phyloP scores from a whole-genome alignment of 352 stramenopile genomes.

The Phytophthora ramorum region DNA sequence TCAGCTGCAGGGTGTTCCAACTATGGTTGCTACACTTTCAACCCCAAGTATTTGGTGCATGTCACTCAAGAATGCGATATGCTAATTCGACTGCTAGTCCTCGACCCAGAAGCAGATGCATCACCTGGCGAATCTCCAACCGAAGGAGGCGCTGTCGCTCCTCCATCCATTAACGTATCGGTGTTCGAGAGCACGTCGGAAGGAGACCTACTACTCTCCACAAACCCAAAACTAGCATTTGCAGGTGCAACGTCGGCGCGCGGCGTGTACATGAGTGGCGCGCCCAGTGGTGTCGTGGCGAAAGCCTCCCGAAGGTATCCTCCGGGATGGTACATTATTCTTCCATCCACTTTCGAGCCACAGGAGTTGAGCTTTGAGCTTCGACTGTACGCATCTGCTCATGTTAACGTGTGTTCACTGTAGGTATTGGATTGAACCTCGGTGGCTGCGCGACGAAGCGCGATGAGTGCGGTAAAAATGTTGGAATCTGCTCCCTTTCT shows the following conservation, averaged over 20 bases:
- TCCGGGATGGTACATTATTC: slow-evolving; percentile 69
- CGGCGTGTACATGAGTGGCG: slow-evolving; percentile 64
- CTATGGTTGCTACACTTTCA: slow-evolving; percentile 86
- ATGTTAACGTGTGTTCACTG: slow-evolving; percentile 45
- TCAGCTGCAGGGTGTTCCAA: slow-evolving; percentile 77
- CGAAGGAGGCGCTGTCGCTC: background rate
- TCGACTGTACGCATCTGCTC: slow-evolving; percentile 55
- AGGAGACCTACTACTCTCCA: slow-evolving; percentile 66
- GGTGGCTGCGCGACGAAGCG: background rate
- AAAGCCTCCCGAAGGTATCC: slow-evolving; percentile 40
- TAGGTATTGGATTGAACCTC: slow-evolving; percentile 12
- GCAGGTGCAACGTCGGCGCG: slow-evolving; percentile 57
- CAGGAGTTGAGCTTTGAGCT: slow-evolving; percentile 64
- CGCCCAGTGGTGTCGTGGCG: slow-evolving; percentile 61
- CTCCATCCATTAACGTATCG: slow-evolving; percentile 75
- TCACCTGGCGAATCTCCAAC: slow-evolving; percentile 20
- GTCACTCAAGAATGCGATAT: slow-evolving; percentile 57
- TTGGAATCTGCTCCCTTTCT: background rate
- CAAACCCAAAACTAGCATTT: slow-evolving; percentile 62
- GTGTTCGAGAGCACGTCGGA: slow-evolving; percentile 70
- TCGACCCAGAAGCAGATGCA: slow-evolving; percentile 22
- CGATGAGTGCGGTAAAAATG: background rate
- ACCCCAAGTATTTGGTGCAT: slow-evolving; percentile 79
- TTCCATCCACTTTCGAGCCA: slow-evolving; percentile 84
- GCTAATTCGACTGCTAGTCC: slow-evolving; percentile 59